Conservation (phyloP, 305 asterid species). For the Fraxinus baroniana region DNA sequence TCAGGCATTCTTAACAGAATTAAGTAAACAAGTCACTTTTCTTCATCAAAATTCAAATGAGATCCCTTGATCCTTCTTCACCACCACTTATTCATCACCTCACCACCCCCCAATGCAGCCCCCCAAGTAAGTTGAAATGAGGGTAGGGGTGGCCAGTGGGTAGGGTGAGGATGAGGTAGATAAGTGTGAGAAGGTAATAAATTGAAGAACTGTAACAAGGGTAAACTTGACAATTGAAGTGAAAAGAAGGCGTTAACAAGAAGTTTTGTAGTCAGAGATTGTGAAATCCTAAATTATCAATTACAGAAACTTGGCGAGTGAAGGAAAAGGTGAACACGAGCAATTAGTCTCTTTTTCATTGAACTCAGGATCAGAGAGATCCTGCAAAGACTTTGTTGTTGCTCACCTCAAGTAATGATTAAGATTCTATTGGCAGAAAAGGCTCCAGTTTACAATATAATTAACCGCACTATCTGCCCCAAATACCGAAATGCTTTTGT, state of each 20-base stretch:
- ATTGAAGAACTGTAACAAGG: not conserved
- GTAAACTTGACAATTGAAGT: not conserved
- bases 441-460: constrained; percentile 43
- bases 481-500: constrained; percentile 78
- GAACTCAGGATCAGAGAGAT: constrained; percentile 4
- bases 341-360: not conserved
- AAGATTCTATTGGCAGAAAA: constrained; percentile 4
- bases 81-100: not conserved
- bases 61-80: not conserved
- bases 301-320: not conserved
- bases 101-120: not conserved
- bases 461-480: constrained; percentile 82
- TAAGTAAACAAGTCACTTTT: not conserved
- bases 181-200: no score
- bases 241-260: not conserved
- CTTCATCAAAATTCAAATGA: not conserved
- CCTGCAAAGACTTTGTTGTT: not conserved
- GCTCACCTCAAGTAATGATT: constrained; percentile 23
- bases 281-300: not conserved
- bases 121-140: not conserved
- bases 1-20: not conserved
- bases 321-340: not conserved
- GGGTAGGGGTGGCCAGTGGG: not conserved
- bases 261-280: not conserved
- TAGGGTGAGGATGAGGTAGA: not conserved